These are phyloP conservation scores for Neurospora tetraspora DNA, from an alignment of 495 filamentous ascomycete genomes.

Conservation along the genomic window DNA sequence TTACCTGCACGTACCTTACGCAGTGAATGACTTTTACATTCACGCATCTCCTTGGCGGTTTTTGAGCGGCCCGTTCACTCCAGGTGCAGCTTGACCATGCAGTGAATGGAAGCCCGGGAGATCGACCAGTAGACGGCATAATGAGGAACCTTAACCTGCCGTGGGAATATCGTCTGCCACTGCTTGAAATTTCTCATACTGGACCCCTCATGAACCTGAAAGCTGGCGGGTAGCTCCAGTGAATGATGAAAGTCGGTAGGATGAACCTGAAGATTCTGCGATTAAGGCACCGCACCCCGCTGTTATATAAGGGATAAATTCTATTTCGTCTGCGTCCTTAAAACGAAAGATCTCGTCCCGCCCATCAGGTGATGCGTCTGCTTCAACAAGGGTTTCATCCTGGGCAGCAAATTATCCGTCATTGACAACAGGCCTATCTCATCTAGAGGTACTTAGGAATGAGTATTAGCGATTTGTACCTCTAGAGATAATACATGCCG, in stretches of 20 bases:
- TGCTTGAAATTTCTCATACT: neutral
- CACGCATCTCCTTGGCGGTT: neutral
- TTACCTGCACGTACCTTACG: too few species aligned
- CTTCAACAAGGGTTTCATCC: neutral
- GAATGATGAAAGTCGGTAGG: neutral
- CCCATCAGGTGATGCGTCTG: neutral
- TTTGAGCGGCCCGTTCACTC: neutral
- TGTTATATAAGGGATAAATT: neutral
- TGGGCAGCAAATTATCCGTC: neutral
- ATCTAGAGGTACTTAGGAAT: neutral
- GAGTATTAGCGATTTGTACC: neutral
- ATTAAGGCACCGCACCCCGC: accelerated
- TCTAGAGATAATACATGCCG: neutral
- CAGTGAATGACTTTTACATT: neutral
- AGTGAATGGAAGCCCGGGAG: neutral
- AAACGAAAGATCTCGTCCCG: neutral
- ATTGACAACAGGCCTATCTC: neutral
- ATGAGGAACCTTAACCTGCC: neutral
- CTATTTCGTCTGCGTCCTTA: neutral
- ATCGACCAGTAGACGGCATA: neutral
- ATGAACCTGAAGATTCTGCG: neutral
- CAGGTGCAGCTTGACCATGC: neutral
- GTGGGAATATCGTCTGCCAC: neutral
- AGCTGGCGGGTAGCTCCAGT: neutral
- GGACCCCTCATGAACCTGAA: neutral